Evolutionary conservation across 2,329 filamentous ascomycete genomes (phyloP).

Genomic region (Orbilia oligospora): DNA sequence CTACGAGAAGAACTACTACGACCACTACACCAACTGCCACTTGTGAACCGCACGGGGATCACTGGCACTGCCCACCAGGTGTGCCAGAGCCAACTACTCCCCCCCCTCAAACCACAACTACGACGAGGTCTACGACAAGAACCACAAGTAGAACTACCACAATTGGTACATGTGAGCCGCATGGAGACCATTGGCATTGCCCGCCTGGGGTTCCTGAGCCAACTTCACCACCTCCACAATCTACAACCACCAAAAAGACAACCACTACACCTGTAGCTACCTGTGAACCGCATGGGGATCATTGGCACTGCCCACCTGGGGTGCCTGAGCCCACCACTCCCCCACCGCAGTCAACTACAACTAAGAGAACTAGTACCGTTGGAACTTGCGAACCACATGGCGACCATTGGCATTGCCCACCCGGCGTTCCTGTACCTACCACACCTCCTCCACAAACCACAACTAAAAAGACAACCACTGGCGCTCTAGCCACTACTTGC

Average conservation of each 20-base stretch:
- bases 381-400: conserved; percentile 8
- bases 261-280: conserved; percentile 1
- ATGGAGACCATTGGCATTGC: conserved; percentile 15
- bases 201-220: conserved; percentile 6
- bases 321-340: conserved; percentile 4
- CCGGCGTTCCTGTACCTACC: conserved; percentile 3
- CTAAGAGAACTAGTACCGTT: not conserved
- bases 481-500: not conserved
- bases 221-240: not conserved
- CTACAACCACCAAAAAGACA: conserved; percentile 1
- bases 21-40: not conserved
- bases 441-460: conserved; percentile 2
- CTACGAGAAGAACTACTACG: not conserved
- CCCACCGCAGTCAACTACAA: not conserved
- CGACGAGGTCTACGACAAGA: not conserved
- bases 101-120: not conserved
- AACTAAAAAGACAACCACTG: not conserved
- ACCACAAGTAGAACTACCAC: not conserved
- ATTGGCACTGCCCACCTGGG: conserved; percentile 22
- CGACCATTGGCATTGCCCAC: conserved; percentile 22
- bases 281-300: conserved; percentile 18
- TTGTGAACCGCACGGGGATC: conserved; percentile 11
- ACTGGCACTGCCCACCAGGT: conserved; percentile 7
- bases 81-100: conserved; percentile 7
- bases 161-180: not conserved